Base-by-base conservation (phyloP, 1,139 yeast genomes). In the Geotrichum bryndzae region DNA sequence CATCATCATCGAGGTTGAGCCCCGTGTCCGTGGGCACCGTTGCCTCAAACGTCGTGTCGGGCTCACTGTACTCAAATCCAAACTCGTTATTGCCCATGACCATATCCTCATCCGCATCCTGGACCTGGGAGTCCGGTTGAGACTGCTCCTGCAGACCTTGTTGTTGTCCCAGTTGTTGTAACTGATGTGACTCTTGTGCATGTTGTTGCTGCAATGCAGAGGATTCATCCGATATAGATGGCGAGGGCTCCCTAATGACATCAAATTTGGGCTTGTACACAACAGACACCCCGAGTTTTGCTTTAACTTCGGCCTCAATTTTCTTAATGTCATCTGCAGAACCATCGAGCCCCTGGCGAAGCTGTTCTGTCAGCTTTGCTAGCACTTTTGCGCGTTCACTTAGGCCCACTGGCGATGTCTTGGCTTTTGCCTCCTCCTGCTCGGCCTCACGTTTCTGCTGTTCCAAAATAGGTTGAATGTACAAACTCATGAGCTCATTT, bases 171-270 rank as follows among this genome's bases (percentile, higher is more conserved):
- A n/a, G 51, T 31, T 23, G 46, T 57, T 53, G 31, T 22, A 10
- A 25, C 35, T 41, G 46, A 3, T 29, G 56, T 46, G 50, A 54
- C 54, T 52, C 61, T 51, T 38, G 57, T 58, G 29, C 63, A 48
- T 13, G 64, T 52, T 15, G 59, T 52, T 13, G 66, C 55, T 51
- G 63, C 52, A 46, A 38, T n/a, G 50, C 53, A 6, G 48, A 52
- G 35, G 54, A 38, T 54, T 48, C 31, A 25, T 50, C 41, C 23
- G 54, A 27, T 18, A 15, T 51, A 27, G 51, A 35, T 35, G 51
- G 15, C 54, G 51, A 51, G 29, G 48, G 3, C 46, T 41, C 46
- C 46, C 15, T 41, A n/a, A 41, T 41, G 46, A 41, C 18, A 2
- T 41, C 46, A 41, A 41, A 41, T 22, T 41, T 41, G 18, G 46